These are phyloP conservation scores for Cinnamomum micranthum DNA, from an alignment of 164 flowering plant species.

Conservation along the genomic window DNA sequence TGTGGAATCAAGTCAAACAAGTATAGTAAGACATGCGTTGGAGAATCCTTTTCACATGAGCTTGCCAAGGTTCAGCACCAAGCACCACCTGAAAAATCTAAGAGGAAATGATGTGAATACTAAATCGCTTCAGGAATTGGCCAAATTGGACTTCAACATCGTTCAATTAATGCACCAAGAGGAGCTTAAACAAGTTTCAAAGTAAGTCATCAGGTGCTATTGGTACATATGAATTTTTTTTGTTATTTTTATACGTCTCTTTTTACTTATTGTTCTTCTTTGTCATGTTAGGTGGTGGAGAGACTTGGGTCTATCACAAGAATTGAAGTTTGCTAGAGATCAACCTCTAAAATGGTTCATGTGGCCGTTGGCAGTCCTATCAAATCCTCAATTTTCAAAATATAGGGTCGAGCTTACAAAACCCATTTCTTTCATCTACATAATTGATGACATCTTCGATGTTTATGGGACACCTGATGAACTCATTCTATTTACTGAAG, in stretches of 20 bases:
- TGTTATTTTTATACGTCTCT: neutral
- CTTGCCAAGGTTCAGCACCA: conserved; percentile 29
- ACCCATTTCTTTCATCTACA: conserved; percentile 38
- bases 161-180: conserved; percentile 31
- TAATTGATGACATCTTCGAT: conserved; percentile 47
- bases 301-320: conserved; percentile 31
- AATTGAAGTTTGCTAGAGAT: conserved; percentile 43
- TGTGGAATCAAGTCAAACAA: conserved; percentile 11
- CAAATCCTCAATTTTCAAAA: conserved; percentile 34
- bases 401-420: conserved; percentile 46
- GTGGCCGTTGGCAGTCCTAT: conserved; percentile 33
- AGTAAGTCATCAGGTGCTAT: conserved; percentile 25
- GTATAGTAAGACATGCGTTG: conserved; percentile 20
- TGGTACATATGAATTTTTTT: neutral
- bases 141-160: conserved; percentile 30
- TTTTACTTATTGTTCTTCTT: neutral
- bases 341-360: conserved; percentile 57
- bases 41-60: conserved; percentile 41
- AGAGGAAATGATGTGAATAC: conserved; percentile 7
- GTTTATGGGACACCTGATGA: conserved; percentile 48
- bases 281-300: conserved; percentile 52
- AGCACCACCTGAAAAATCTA: conserved; percentile 11
- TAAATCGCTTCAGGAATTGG: conserved; percentile 24
- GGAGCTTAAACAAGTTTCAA: conserved; percentile 33
- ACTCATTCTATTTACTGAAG: conserved; percentile 48